Evolutionary conservation across 83 land plant species (phyloP).

Genomic region (Diphasiastrum complanatum): DNA sequence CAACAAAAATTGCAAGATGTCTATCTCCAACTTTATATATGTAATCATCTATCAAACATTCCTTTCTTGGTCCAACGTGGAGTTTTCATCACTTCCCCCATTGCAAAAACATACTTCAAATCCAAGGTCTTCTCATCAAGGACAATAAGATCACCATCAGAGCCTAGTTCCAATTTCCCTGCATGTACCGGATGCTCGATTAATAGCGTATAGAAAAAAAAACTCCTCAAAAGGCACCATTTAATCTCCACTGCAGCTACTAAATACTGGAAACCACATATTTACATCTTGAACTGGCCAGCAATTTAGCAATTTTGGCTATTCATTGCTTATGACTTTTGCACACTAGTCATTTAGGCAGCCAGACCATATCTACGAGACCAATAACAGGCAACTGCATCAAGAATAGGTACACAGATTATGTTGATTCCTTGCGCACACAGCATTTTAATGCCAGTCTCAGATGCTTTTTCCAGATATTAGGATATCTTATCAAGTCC

Average conservation of each 20-base stretch:
- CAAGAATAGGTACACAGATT: too few relatives aligned
- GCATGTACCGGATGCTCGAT: too few relatives aligned
- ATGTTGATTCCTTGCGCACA: too few relatives aligned
- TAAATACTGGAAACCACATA: background rate
- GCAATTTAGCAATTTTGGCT: too few relatives aligned
- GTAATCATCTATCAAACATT: constrained; percentile 3
- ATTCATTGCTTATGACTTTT: too few relatives aligned
- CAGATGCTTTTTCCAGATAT: background rate
- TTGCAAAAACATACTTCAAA: constrained; percentile 20
- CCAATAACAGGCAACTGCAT: too few relatives aligned
- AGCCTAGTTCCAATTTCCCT: constrained; percentile 23
- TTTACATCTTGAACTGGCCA: too few relatives aligned
- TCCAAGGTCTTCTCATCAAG: constrained; percentile 10
- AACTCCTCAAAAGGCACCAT: background rate
- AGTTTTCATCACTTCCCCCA: constrained; percentile 16
- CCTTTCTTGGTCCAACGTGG: constrained; percentile 10
- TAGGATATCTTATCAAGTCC: background rate
- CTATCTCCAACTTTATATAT: too few relatives aligned
- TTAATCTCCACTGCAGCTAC: too few relatives aligned
- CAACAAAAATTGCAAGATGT: too few relatives aligned
- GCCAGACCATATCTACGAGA: too few relatives aligned
- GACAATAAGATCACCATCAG: constrained; percentile 22
- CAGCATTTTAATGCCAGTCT: background rate
- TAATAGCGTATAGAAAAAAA: background rate
- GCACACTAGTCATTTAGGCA: too few relatives aligned